Percentiles rank a stretch among this genome's conserved stretches.
These are phyloP conservation scores for Tetrahymena thermophila DNA, from an alignment of 73 alveolate genomes.

Conservation along the genomic window DNA sequence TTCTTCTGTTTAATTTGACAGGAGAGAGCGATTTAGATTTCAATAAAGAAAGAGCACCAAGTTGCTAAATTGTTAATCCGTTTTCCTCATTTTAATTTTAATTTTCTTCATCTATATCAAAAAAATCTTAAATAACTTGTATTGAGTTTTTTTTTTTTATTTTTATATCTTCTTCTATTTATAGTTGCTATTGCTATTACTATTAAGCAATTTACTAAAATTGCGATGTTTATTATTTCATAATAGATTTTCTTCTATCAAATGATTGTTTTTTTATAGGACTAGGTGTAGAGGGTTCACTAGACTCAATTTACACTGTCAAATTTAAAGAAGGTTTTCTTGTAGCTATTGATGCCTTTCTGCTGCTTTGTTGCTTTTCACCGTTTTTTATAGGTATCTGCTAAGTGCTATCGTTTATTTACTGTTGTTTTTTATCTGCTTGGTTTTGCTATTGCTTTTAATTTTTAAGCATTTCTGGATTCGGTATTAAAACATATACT, in stretches of 20 bases:
- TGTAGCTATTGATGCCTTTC: not conserved
- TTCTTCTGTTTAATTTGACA: not conserved
- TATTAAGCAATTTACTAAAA: not conserved
- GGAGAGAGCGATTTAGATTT: not conserved
- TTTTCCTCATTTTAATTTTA: not conserved
- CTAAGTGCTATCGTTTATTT: not conserved
- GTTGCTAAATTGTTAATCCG: not conserved
- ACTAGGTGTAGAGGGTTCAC: not conserved
- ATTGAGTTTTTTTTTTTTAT: not conserved
- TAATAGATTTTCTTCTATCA: not conserved
- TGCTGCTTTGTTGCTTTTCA: not conserved
- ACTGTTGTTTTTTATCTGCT: not conserved
- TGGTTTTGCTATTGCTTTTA: not conserved
- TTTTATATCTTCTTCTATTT: not conserved
- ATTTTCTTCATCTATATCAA: not conserved
- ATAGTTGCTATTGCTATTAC: not conserved
- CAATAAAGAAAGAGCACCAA: not conserved
- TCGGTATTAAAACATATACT: slow-evolving; percentile 14
- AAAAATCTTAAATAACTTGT: not conserved
- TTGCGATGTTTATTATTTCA: not conserved
- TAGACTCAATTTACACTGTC: not conserved
- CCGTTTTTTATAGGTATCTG: not conserved
- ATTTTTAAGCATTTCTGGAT: not conserved
- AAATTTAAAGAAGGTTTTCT: not conserved
- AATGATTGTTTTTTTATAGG: not conserved